Percentiles rank a stretch among this genome's conserved stretches.
These are phyloP conservation scores for Casuarina glauca DNA, from an alignment of 306 rosid genomes.

Conservation along the genomic window DNA sequence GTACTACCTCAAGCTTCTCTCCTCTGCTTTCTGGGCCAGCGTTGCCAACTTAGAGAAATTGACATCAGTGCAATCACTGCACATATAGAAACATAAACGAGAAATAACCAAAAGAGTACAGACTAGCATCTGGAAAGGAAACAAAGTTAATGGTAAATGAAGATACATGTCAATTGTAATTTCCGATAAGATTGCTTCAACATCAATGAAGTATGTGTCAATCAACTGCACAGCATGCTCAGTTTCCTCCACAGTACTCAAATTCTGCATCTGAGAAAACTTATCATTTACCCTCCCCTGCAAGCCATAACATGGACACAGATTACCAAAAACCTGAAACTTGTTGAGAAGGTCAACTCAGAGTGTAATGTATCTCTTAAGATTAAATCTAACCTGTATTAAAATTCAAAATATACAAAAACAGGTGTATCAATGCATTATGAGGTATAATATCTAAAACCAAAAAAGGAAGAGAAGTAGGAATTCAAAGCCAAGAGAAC, in stretches of 20 bases:
- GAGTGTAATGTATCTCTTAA: background rate
- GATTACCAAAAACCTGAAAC: slow-evolving; percentile 10
- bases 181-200: slow-evolving; percentile 42
- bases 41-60: slow-evolving; percentile 38
- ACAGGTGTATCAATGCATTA: background rate
- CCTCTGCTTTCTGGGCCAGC: slow-evolving; percentile 41
- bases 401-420: background rate
- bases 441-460: background rate
- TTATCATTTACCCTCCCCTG: slow-evolving; percentile 50
- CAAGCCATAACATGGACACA: slow-evolving; percentile 23
- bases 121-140: slow-evolving; percentile 13
- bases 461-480: background rate
- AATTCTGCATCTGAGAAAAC: slow-evolving; percentile 36
- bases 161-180: slow-evolving; percentile 43
- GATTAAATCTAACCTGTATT: background rate
- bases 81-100: slow-evolving; percentile 14
- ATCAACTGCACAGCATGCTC: slow-evolving; percentile 35
- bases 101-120: slow-evolving; percentile 11
- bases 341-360: slow-evolving; percentile 4
- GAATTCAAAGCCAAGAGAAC: background rate
- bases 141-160: slow-evolving; percentile 12
- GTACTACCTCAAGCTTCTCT: slow-evolving; percentile 53
- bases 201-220: slow-evolving; percentile 37
- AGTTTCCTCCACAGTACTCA: slow-evolving; percentile 26
- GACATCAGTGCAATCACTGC: slow-evolving; percentile 38